Conservation (phyloP, 306 rosid species). For the Sophora flavescens region DNA sequence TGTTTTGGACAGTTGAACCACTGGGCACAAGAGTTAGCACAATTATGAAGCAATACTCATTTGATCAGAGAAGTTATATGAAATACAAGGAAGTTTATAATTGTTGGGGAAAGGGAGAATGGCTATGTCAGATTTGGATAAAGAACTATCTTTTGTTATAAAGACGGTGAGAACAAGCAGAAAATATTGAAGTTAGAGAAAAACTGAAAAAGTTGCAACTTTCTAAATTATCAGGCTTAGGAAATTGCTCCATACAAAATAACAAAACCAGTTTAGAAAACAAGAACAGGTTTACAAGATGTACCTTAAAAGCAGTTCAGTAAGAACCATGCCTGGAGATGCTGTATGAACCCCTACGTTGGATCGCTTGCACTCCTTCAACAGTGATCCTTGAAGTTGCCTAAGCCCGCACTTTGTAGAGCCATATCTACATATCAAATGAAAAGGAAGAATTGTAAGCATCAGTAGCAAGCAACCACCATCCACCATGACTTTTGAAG, state of each 20-base stretch:
- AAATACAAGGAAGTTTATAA: slow-evolving; percentile 8
- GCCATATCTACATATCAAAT: slow-evolving; percentile 70
- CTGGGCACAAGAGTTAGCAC: slow-evolving; percentile 58
- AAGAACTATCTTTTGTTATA: neutral
- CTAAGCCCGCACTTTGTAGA: slow-evolving; percentile 95
- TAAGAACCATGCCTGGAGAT: slow-evolving; percentile 98
- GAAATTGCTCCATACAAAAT: slow-evolving; percentile 9
- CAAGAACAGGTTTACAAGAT: slow-evolving; percentile 29
- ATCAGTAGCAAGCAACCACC: slow-evolving; percentile 41
- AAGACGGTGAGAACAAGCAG: neutral
- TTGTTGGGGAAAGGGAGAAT: neutral
- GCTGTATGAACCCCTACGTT: slow-evolving; percentile 92
- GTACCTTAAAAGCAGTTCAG: slow-evolving; percentile 89
- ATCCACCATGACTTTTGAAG: slow-evolving; percentile 23
- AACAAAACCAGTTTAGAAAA: neutral
- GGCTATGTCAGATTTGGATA: neutral
- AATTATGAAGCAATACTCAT: slow-evolving; percentile 9
- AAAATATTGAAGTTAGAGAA: slow-evolving; percentile 10
- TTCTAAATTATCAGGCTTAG: neutral
- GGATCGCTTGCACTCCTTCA: slow-evolving; percentile 84
- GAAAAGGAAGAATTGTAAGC: slow-evolving; percentile 36
- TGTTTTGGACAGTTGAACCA: slow-evolving; percentile 87
- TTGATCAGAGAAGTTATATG: slow-evolving; percentile 13
- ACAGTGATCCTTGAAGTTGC: slow-evolving; percentile 88
- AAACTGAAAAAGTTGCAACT: neutral